These are phyloP conservation scores for Darksidea phi DNA, from an alignment of 495 filamentous ascomycete species.

Conservation along the genomic window DNA sequence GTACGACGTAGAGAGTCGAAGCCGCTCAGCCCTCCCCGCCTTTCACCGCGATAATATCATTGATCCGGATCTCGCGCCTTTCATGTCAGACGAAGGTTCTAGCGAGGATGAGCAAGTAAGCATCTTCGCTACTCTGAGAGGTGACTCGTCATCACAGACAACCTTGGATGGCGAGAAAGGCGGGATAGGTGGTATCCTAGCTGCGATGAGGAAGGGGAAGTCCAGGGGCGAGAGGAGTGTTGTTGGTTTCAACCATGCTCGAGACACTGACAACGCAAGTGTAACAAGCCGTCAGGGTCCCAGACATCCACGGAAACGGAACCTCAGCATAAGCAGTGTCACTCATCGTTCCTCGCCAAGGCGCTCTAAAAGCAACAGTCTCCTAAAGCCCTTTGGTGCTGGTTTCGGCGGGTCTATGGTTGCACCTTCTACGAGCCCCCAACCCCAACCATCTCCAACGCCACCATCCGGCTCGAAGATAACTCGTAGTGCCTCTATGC, in stretches of 20 bases:
- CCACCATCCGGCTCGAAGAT: conserved; percentile 46
- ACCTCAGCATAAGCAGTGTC: conserved; percentile 73
- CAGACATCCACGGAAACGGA: conserved; percentile 63
- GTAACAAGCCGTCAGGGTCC: conserved; percentile 59
- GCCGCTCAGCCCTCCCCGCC: conserved; percentile 70
- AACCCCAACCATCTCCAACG: conserved; percentile 1
- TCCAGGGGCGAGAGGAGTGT: conserved; percentile 70
- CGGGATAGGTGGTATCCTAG: conserved; percentile 46
- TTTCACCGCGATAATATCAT: conserved; percentile 99
- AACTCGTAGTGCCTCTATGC: conserved; percentile 82
- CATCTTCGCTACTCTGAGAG: conserved; percentile 71
- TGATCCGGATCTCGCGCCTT: conserved; percentile 91
- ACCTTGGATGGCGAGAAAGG: conserved; percentile 56
- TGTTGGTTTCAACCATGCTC: conserved; percentile 55
- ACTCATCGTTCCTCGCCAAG: conserved; percentile 69
- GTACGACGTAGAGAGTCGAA: conserved; percentile 61
- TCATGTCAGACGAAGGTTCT: conserved; percentile 90
- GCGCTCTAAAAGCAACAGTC: conserved; percentile 43
- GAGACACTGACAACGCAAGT: conserved; percentile 61
- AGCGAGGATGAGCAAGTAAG: conserved; percentile 90
- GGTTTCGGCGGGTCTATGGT: conserved; percentile 17
- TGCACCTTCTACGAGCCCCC: not conserved
- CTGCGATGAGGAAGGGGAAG: conserved; percentile 66
- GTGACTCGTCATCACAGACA: conserved; percentile 50
- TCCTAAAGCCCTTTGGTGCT: conserved; percentile 38